A percentile compares a stretch with the other conserved stretches of the same genome.
Evolutionary conservation across 2,329 filamentous ascomycete genomes (phyloP).

Genomic region (Alternaria metachromatica): DNA sequence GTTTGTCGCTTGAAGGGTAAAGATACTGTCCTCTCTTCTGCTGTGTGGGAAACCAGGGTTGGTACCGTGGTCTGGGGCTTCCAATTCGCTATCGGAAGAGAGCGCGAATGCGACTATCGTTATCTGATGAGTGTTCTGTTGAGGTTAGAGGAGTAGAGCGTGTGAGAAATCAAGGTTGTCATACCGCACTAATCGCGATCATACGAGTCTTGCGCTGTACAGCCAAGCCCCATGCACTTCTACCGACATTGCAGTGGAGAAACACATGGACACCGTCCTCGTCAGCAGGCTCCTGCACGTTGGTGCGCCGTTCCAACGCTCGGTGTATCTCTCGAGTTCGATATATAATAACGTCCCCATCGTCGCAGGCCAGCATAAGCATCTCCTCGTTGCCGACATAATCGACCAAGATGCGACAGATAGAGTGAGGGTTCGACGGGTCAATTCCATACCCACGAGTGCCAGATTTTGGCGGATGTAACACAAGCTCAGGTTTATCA

Average conservation of each 20-base stretch:
- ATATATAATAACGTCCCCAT: conserved; percentile 61
- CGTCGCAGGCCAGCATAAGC: conserved; percentile 61
- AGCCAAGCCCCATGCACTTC: conserved; percentile 87
- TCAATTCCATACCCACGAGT: conserved; percentile 40
- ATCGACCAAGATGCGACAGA: conserved; percentile 54
- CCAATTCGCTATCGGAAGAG: conserved; percentile 2
- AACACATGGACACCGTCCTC: conserved; percentile 60
- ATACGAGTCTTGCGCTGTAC: conserved; percentile 82
- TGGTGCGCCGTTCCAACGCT: conserved; percentile 20
- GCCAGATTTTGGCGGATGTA: conserved; percentile 48
- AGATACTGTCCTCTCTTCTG: conserved; percentile 34
- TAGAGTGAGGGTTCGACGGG: conserved; percentile 49
- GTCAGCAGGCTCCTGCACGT: conserved; percentile 39
- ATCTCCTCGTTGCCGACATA: conserved; percentile 56
- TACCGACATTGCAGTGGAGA: conserved; percentile 76
- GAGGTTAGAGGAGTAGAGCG: background rate
- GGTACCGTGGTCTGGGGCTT: background rate
- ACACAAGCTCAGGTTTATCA: conserved; percentile 44
- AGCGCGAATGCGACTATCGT: conserved; percentile 67
- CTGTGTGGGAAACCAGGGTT: conserved; percentile 27
- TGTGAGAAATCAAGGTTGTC: background rate
- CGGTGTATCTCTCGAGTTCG: conserved; percentile 38
- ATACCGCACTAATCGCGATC: conserved; percentile 76
- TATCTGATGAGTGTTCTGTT: conserved; percentile 66
- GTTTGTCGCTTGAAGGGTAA: conserved; percentile 26